These are phyloP conservation scores for Syzygium aromaticum DNA, from an alignment of 345 rosid species.

Conservation along the genomic window DNA sequence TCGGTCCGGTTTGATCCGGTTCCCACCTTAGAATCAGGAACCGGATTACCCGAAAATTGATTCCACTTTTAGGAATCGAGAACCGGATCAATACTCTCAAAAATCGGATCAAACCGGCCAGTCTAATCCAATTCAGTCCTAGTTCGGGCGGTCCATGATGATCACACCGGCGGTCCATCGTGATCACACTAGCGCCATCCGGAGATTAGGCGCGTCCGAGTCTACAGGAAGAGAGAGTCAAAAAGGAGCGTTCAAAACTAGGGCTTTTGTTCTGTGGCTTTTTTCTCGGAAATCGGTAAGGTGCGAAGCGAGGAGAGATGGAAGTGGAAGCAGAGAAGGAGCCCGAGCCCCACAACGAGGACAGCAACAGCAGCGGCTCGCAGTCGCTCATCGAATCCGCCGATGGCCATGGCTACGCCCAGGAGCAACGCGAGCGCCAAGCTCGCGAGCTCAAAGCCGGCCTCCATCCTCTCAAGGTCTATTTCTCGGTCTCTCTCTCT, in stretches of 20 bases:
- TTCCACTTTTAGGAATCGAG: no score
- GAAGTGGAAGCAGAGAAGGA: conserved; percentile 54
- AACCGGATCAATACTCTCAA: no score
- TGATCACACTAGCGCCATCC: neutral
- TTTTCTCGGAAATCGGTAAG: neutral
- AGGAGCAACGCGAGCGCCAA: conserved; percentile 49
- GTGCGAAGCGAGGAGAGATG: conserved; percentile 17
- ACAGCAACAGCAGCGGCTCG: neutral
- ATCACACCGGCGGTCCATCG: no score
- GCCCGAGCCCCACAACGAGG: conserved; percentile 31
- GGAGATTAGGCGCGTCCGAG: neutral
- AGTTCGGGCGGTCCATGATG: no score
- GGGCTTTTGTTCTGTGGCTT: neutral
- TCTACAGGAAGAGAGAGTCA: neutral
- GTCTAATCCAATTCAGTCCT: no score
- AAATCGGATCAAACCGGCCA: no score
- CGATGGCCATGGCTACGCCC: conserved; percentile 2
- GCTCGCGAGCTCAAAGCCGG: conserved; percentile 77
- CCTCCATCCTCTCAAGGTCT: conserved; percentile 87
- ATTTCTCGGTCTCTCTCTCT: neutral
- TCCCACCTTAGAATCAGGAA: no score
- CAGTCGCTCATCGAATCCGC: conserved; percentile 6
- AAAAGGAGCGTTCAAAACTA: neutral
- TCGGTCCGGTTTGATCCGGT: no score
- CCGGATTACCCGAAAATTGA: no score